These are phyloP conservation scores for Mycena haematopus DNA, from an alignment of 768 basidiomycete genomes.

Conservation along the genomic window DNA sequence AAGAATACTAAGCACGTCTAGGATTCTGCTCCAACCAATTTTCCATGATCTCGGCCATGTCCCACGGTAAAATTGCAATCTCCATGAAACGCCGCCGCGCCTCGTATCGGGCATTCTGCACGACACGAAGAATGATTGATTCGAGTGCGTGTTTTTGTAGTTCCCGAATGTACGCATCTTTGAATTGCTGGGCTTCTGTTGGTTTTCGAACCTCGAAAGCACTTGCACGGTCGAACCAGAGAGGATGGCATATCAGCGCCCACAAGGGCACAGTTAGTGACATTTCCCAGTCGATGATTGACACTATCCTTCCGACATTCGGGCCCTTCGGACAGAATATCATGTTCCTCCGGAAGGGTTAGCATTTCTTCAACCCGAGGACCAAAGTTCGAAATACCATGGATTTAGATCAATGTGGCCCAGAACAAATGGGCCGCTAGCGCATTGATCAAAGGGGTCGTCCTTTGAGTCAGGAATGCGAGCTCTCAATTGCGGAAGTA, in stretches of 20 bases:
- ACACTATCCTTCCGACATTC: constrained; percentile 30
- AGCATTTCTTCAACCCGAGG: not conserved
- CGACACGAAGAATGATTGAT: constrained; percentile 29
- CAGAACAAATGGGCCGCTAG: constrained; percentile 31
- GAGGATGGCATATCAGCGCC: constrained; percentile 32
- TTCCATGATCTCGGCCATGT: constrained; percentile 31
- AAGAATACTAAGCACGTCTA: constrained; percentile 2
- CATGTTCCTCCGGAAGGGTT: constrained; percentile 28
- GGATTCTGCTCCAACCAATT: constrained; percentile 15
- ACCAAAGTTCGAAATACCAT: constrained; percentile 9
- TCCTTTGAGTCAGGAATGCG: constrained; percentile 27
- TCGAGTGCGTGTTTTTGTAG: constrained; percentile 31
- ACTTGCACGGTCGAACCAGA: constrained; percentile 29
- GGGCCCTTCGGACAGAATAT: constrained; percentile 31
- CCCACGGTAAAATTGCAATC: constrained; percentile 31
- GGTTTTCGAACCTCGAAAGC: constrained; percentile 14
- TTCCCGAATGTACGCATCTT: constrained; percentile 33
- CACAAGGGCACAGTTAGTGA: constrained; percentile 32
- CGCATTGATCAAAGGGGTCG: constrained; percentile 32
- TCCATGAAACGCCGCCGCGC: constrained; percentile 29
- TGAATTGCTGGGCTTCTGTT: constrained; percentile 30
- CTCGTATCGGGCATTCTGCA: constrained; percentile 32
- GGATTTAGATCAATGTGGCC: constrained; percentile 33
- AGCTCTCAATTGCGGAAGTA: constrained; percentile 29
- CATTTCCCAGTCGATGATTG: constrained; percentile 35